Evolutionary conservation across 352 stramenopile species (phyloP).

Genomic region (Pythium rishiriense): DNA sequence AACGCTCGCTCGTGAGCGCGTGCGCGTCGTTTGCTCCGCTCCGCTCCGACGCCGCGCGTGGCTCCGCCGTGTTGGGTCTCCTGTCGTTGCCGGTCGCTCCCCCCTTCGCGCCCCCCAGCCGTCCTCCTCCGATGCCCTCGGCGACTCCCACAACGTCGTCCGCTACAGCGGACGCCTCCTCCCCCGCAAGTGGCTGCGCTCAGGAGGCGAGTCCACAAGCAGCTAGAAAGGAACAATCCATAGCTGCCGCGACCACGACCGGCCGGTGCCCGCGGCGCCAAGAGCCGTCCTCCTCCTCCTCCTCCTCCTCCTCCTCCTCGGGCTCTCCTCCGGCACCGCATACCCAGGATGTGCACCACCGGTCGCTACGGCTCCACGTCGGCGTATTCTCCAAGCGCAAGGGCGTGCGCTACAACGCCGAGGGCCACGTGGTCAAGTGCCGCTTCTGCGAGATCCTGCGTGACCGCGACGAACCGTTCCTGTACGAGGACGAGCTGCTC

Average conservation of each 20-base stretch:
- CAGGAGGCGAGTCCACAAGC: conserved; percentile 13
- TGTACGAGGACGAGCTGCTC: conserved; percentile 78
- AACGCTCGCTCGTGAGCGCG: background rate
- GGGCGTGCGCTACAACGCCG: conserved; percentile 63
- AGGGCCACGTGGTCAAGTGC: conserved; percentile 62
- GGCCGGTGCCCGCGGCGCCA: background rate
- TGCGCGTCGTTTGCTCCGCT: background rate
- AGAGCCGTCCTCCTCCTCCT: conserved; percentile 16
- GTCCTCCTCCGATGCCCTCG: conserved; percentile 3
- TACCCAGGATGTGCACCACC: background rate
- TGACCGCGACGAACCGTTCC: conserved; percentile 52
- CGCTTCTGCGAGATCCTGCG: conserved; percentile 84
- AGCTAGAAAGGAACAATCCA: conserved; percentile 9
- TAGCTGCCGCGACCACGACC: background rate
- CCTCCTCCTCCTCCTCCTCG: conserved; percentile 5
- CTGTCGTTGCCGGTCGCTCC: background rate
- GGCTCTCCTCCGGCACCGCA: background rate
- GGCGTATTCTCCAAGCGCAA: conserved; percentile 43
- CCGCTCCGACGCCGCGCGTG: background rate
- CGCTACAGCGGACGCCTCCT: background rate
- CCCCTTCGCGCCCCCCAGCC: background rate
- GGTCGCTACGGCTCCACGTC: conserved; percentile 22
- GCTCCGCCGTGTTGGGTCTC: background rate
- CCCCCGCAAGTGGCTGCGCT: conserved; percentile 8
- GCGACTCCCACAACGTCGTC: background rate